Evolutionary conservation across 2,329 filamentous ascomycete species (phyloP).

Genomic region (Lasiodiplodia gonubiensis): DNA sequence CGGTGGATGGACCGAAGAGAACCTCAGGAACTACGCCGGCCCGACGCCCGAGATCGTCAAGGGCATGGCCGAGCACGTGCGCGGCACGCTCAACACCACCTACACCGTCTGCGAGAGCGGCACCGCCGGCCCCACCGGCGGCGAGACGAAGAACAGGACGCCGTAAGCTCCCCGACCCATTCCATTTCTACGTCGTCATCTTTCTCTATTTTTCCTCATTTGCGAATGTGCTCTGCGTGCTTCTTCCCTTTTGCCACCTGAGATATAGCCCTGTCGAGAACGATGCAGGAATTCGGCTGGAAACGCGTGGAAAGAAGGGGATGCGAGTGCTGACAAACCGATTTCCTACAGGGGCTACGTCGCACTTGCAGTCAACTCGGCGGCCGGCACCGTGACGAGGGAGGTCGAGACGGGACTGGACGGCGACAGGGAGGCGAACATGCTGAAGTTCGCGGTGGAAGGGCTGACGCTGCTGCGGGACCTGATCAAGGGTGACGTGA

Average conservation of each 20-base stretch:
- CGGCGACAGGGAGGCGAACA: slow-evolving; percentile 63
- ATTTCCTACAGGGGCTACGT: slow-evolving; percentile 60
- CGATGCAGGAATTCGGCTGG: too few species aligned
- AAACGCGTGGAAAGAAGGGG: too few species aligned
- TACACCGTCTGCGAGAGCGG: slow-evolving; percentile 66
- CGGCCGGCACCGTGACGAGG: slow-evolving; percentile 57
- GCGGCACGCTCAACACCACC: slow-evolving; percentile 61
- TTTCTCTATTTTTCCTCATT: background rate
- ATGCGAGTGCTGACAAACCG: background rate
- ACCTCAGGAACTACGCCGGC: slow-evolving; percentile 61
- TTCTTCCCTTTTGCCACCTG: background rate
- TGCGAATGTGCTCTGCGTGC: too few species aligned
- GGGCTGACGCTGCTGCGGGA: slow-evolving; percentile 62
- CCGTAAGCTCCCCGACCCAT: too few species aligned
- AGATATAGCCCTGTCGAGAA: too few species aligned
- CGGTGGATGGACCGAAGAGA: slow-evolving; percentile 65
- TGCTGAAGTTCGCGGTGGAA: slow-evolving; percentile 67
- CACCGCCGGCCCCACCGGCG: slow-evolving; percentile 68
- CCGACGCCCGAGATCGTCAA: slow-evolving; percentile 64
- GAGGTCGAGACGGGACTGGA: slow-evolving; percentile 63
- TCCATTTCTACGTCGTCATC: background rate
- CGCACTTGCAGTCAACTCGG: slow-evolving; percentile 64
- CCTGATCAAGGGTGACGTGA: slow-evolving; percentile 56
- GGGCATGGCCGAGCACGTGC: slow-evolving; percentile 61
- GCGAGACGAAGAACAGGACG: slow-evolving; percentile 60